A percentile compares a stretch with the other conserved stretches of the same genome.
Conservation (phyloP, 2,329 filamentous ascomycete species). For the Ophiognomonia clavigignenti-juglandacearum region DNA sequence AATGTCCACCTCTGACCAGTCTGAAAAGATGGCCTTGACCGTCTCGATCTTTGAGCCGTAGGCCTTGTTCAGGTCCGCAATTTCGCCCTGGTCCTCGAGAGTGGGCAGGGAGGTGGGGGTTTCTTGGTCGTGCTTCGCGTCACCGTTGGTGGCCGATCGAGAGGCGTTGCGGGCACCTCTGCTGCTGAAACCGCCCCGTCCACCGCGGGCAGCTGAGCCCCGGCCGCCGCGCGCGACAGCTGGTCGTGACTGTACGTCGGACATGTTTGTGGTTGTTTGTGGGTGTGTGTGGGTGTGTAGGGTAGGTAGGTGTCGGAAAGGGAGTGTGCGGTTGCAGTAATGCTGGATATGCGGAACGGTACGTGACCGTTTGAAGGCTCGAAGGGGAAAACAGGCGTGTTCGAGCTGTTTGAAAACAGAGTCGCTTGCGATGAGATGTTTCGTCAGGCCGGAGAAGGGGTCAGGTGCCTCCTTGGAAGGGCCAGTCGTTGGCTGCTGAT, state of each 20-base stretch:
- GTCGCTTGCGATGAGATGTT: too few species aligned
- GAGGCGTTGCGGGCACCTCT: slow-evolving; percentile 68
- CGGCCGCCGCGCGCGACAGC: slow-evolving; percentile 84
- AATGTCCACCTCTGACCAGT: slow-evolving; percentile 94
- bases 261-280: slow-evolving; percentile 62
- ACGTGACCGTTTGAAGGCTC: slow-evolving; percentile 18
- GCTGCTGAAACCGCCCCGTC: slow-evolving; percentile 27
- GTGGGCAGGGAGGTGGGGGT: slow-evolving; percentile 47
- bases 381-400: too few species aligned
- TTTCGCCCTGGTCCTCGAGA: slow-evolving; percentile 78
- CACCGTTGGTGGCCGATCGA: slow-evolving; percentile 67
- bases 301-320: background rate
- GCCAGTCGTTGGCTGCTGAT: background rate
- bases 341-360: background rate
- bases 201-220: slow-evolving; percentile 53
- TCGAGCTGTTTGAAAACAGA: too few species aligned
- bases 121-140: slow-evolving; percentile 58
- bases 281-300: slow-evolving; percentile 23
- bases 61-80: slow-evolving; percentile 87
- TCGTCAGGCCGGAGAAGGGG: too few species aligned
- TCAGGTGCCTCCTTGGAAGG: background rate
- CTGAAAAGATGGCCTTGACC: slow-evolving; percentile 89
- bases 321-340: too few species aligned
- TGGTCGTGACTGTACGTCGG: slow-evolving; percentile 85
- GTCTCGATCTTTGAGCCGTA: slow-evolving; percentile 73